Conservation (phyloP, 345 rosid genomes). For the Hibiscus tridactylites region DNA sequence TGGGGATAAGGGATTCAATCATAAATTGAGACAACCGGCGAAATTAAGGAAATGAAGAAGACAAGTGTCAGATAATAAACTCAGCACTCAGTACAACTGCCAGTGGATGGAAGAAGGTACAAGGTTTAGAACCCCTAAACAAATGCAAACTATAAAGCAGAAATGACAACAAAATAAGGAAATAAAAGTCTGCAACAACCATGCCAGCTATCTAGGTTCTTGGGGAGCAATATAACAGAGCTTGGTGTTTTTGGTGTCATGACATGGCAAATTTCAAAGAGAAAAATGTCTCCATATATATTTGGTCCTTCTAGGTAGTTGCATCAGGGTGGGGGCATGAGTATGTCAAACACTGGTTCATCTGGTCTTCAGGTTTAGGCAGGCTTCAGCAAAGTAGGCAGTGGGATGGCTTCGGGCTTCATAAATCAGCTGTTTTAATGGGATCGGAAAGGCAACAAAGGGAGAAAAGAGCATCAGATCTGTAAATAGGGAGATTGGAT, state of each 20-base stretch:
- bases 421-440: conserved; percentile 76
- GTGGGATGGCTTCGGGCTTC: conserved; percentile 93
- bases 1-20: conserved; percentile 5
- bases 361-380: conserved; percentile 89
- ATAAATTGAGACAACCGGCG: conserved; percentile 3
- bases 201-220: conserved; percentile 47
- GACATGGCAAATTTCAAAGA: conserved; percentile 41
- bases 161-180: conserved; percentile 14
- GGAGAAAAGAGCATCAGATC: conserved; percentile 69
- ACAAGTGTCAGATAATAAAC: conserved; percentile 6
- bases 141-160: conserved; percentile 16
- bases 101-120: conserved; percentile 25
- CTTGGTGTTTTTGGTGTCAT: conserved; percentile 56
- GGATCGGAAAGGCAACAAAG: conserved; percentile 72
- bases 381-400: conserved; percentile 76
- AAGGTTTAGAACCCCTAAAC: conserved; percentile 21
- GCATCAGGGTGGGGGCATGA: conserved; percentile 79
- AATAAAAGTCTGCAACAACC: conserved; percentile 35
- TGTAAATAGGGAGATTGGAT: conserved; percentile 49
- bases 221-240: conserved; percentile 35
- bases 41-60: conserved; percentile 4
- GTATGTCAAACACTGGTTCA: conserved; percentile 63
- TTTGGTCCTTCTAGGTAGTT: conserved; percentile 22
- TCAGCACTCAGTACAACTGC: conserved; percentile 24
- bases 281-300: conserved; percentile 35